phyloP scores from a whole-genome alignment of 176 grass and related monocot genomes.

The Aegilops tauschii region DNA sequence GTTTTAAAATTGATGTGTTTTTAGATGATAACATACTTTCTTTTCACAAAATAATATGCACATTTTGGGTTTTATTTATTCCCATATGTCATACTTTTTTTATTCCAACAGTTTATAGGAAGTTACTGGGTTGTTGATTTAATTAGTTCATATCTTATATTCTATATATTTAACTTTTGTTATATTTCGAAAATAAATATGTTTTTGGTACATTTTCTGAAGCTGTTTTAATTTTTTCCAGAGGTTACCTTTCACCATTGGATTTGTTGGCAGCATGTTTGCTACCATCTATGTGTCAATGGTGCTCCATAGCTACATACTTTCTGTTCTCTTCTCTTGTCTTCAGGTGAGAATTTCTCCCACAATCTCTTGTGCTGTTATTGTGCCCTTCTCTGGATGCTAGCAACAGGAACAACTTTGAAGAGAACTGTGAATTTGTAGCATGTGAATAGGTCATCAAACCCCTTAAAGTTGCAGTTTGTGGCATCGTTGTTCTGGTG shows the following conservation, averaged over 20 bases:
- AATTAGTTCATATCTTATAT: slow-evolving; percentile 2
- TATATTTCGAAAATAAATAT: neutral
- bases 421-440: neutral
- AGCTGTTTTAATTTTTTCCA: slow-evolving; percentile 30
- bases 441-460: slow-evolving; percentile 7
- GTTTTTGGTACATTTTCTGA: slow-evolving; percentile 15
- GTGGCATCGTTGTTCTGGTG: neutral
- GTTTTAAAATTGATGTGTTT: slow-evolving; percentile 2
- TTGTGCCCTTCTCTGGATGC: slow-evolving; percentile 9
- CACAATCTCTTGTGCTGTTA: neutral
- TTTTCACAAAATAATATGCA: neutral
- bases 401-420: slow-evolving; percentile 2
- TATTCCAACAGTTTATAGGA: neutral
- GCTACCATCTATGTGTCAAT: slow-evolving; percentile 95
- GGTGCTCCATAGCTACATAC: slow-evolving; percentile 95
- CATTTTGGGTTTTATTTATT: neutral
- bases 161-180: neutral
- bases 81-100: neutral
- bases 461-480: neutral
- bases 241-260: slow-evolving; percentile 93
- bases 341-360: slow-evolving; percentile 63
- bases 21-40: neutral
- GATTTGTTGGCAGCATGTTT: slow-evolving; percentile 86
- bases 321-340: slow-evolving; percentile 93
- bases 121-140: slow-evolving; percentile 5